These are phyloP conservation scores for Pulveroboletus sp. DNA, from an alignment of 1,284 basidiomycete species.

Conservation along the genomic window DNA sequence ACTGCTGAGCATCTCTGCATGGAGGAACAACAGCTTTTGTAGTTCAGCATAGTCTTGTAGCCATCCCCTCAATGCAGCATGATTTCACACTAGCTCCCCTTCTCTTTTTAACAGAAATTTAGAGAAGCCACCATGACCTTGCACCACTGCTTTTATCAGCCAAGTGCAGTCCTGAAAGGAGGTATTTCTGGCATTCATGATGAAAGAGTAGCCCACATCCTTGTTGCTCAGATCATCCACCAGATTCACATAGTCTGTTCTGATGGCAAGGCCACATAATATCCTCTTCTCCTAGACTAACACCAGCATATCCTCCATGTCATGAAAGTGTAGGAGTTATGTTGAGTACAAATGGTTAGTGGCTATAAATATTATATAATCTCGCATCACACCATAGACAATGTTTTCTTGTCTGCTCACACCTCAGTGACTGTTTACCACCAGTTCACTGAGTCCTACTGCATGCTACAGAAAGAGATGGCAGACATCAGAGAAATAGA, in stretches of 20 bases:
- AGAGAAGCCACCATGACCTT: not conserved
- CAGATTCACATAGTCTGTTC: constrained; percentile 5
- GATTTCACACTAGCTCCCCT: constrained; percentile 14
- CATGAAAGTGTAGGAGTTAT: too few species aligned
- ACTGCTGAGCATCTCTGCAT: constrained; percentile 22
- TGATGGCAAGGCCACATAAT: constrained; percentile 6
- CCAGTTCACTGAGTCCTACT: too few species aligned
- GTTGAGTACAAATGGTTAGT: too few species aligned
- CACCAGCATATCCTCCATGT: constrained; percentile 11
- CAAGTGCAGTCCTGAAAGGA: not conserved
- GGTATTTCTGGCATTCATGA: not conserved
- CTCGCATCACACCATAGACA: too few species aligned
- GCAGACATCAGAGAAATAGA: not conserved
- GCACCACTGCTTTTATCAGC: not conserved
- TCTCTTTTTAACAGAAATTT: not conserved
- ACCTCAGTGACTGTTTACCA: too few species aligned
- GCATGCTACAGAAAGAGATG: too few species aligned
- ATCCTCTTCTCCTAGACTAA: constrained; percentile 24
- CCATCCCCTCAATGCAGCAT: constrained; percentile 11
- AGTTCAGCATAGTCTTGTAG: constrained; percentile 18
- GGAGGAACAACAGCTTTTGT: constrained; percentile 16
- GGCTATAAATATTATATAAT: too few species aligned
- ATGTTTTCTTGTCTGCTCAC: too few species aligned
- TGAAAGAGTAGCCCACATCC: not conserved
- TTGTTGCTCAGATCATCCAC: constrained; percentile 7